These are phyloP conservation scores for Quaeritorhiza haematococci DNA, from an alignment of 371 early-diverging fungal genomes.

Conservation along the genomic window DNA sequence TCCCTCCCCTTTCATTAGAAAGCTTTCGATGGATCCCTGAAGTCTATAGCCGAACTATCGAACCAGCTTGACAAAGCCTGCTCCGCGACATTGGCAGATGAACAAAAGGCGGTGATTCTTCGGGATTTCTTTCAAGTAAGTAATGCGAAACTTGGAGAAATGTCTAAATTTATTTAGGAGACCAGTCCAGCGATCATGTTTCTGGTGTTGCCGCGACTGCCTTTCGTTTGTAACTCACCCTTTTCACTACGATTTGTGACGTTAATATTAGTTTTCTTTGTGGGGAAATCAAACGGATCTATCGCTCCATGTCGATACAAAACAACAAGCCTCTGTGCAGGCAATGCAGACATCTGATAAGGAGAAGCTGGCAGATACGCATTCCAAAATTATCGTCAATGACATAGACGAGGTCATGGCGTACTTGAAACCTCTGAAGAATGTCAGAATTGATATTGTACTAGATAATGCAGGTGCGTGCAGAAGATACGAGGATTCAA, in stretches of 20 bases:
- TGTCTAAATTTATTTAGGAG: no score
- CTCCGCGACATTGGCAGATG: neutral
- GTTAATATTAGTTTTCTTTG: slow-evolving; percentile 55
- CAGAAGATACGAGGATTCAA: neutral
- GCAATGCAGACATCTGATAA: slow-evolving; percentile 54
- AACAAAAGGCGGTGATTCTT: neutral
- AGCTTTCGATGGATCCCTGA: slow-evolving; percentile 10
- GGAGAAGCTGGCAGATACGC: neutral
- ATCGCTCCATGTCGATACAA: slow-evolving; percentile 69
- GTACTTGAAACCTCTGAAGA: slow-evolving; percentile 14
- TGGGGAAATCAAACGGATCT: slow-evolving; percentile 90
- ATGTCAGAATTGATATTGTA: slow-evolving; percentile 8
- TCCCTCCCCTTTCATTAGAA: neutral
- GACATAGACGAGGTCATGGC: slow-evolving; percentile 3
- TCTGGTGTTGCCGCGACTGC: no score
- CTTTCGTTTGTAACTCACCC: no score
- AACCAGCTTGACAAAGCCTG: slow-evolving; percentile 5
- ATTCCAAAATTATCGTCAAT: slow-evolving; percentile 6
- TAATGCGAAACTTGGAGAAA: neutral
- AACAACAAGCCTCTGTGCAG: slow-evolving; percentile 60
- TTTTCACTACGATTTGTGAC: neutral
- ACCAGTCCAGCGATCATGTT: no score
- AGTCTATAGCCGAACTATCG: slow-evolving; percentile 8
- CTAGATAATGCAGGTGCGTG: slow-evolving; percentile 20
- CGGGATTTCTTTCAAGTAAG: slow-evolving; percentile 14